These are phyloP conservation scores for Botrytis tulipae DNA, from an alignment of 2,329 filamentous ascomycete species.

Conservation along the genomic window DNA sequence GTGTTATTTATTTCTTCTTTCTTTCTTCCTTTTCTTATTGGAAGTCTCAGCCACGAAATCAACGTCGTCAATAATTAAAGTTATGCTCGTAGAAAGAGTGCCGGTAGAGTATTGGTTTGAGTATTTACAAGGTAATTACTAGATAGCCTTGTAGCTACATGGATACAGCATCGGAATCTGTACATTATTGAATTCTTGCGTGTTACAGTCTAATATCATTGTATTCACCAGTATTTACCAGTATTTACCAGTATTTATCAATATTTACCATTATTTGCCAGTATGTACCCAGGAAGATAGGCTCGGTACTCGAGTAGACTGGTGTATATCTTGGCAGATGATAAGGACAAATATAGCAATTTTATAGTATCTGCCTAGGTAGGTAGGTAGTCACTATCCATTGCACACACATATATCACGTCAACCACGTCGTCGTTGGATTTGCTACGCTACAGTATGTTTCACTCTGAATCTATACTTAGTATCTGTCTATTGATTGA, in stretches of 20 bases:
- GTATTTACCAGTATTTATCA: too few species aligned
- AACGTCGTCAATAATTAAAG: background rate
- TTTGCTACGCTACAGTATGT: background rate
- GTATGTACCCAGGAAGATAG: too few species aligned
- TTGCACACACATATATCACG: background rate
- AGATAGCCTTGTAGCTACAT: background rate
- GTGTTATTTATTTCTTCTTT: background rate
- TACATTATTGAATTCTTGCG: background rate
- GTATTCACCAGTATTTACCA: too few species aligned
- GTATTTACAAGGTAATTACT: background rate
- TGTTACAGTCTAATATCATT: background rate
- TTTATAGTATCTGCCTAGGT: background rate
- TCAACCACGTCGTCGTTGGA: background rate
- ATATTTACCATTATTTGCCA: too few species aligned
- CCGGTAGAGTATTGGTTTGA: background rate
- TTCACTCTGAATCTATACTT: background rate
- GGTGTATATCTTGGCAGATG: background rate
- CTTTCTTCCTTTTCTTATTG: background rate
- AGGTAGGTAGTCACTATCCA: too few species aligned
- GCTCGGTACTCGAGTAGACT: too few species aligned
- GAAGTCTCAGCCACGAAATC: conserved; percentile 6
- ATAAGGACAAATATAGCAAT: conserved; percentile 1
- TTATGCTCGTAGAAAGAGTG: background rate
- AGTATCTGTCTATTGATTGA: background rate
- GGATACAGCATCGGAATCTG: background rate